Evolutionary conservation across 257 asterid genomes (phyloP).

Genomic region (Rhazya stricta): DNA sequence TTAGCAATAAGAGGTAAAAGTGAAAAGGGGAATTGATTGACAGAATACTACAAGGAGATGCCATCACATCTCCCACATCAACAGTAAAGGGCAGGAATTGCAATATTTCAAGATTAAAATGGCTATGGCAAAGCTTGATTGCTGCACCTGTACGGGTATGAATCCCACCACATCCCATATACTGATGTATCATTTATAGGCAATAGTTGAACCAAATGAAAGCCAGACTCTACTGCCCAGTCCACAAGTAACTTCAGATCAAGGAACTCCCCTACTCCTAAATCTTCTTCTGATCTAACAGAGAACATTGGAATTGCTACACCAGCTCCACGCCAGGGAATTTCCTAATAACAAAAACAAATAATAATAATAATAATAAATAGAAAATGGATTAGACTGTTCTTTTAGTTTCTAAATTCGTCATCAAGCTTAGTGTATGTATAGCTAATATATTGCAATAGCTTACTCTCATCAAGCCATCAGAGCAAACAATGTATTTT

Average conservation of each 20-base stretch:
- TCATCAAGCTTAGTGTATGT: slow-evolving; percentile 5
- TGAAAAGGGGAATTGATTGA: not conserved
- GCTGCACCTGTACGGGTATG: slow-evolving; percentile 93
- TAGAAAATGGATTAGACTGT: not conserved
- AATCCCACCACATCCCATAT: slow-evolving; percentile 98
- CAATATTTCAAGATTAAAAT: not conserved
- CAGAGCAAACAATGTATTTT: slow-evolving; percentile 61
- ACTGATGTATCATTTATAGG: slow-evolving; percentile 98
- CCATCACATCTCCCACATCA: not conserved
- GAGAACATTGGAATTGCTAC: slow-evolving; percentile 97
- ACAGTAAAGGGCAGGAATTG: not conserved
- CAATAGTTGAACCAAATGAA: slow-evolving; percentile 92
- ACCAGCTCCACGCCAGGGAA: slow-evolving; percentile 98
- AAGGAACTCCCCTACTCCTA: slow-evolving; percentile 98
- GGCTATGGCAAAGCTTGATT: not conserved
- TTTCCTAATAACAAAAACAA: slow-evolving; percentile 47
- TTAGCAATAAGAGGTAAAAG: not conserved
- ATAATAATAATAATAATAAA: not conserved
- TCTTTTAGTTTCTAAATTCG: slow-evolving; percentile 8
- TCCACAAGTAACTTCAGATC: slow-evolving; percentile 90
- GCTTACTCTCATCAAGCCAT: slow-evolving; percentile 94
- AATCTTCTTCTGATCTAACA: slow-evolving; percentile 73
- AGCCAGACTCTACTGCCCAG: slow-evolving; percentile 88
- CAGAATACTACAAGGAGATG: not conserved
- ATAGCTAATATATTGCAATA: slow-evolving; percentile 12